Base-by-base conservation (phyloP, 352 stramenopile species). In the Globisporangium echinulatum region DNA sequence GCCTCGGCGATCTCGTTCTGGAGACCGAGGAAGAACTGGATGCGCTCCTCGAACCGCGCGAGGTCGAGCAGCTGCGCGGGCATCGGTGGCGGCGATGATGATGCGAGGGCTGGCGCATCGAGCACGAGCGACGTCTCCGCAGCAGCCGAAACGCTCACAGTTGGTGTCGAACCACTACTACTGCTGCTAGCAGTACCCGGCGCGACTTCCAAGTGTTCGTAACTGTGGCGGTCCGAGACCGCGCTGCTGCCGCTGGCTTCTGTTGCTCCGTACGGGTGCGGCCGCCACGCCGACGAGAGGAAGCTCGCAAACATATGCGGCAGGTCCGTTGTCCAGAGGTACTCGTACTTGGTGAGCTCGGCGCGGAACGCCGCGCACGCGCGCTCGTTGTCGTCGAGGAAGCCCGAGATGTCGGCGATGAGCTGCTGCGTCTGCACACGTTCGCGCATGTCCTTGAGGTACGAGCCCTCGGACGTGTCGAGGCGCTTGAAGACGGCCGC, bases 261-360 rank as follows among this genome's bases (percentile, higher is more conserved):
- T 11, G 63, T 44, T 5, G 57, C 25, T 11, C 63, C 55, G 52
- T 71, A 67, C 36, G 70, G 72, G 49, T 78, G 78, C 15, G 70
- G 70, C 13, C 59, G 70, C 82, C 88, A 92, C 15, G 80, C 85
- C 0, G 76, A 84, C 3, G 64, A 53, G 1, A 96, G 71, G 62
- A 97, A 97, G 50, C 84, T 58, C 1, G 71, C 47, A 42, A 97
- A 97, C 77, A 97, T 96, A 25, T 86, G 71, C 11, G 92, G 68
- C 37, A 97, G 65, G 51, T 97, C 89, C 2, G 90, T 96, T 10
- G 77, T 93, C 90, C 90, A 97, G 9, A 97, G 61, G 67, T 97
- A 97, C 52, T 96, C 86, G 63, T 96, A 97, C 60, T 95, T 96
- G 9, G 70, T 79, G n/a, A 96, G 75, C 17, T 92, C 78, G 7